Conservation (phyloP, 305 asterid genomes). For the Fraxinus baroniana region DNA sequence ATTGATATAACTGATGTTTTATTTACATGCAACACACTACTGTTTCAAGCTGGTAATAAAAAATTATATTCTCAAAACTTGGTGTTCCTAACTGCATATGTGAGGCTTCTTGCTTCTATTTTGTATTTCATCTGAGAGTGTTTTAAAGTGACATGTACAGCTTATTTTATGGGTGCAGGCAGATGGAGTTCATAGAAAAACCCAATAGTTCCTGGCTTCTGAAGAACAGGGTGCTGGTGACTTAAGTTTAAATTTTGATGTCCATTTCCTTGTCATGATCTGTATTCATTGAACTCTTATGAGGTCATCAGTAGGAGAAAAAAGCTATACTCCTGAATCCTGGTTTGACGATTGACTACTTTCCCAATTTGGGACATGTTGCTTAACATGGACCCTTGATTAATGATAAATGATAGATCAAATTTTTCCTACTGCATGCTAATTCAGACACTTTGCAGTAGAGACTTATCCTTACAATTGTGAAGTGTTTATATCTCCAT, state of each 20-base stretch:
- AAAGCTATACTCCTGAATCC: background rate
- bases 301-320: background rate
- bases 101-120: background rate
- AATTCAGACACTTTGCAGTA: constrained; percentile 1
- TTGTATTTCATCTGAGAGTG: background rate
- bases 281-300: background rate
- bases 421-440: background rate
- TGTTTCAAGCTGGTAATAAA: background rate
- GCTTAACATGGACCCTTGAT: background rate
- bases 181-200: background rate
- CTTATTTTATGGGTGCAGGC: background rate
- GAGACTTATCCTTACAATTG: background rate
- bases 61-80: background rate
- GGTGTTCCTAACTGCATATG: background rate
- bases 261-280: background rate
- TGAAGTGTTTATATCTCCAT: background rate
- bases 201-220: background rate
- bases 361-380: background rate
- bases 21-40: background rate
- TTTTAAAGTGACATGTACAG: background rate
- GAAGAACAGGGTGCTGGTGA: background rate
- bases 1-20: background rate
- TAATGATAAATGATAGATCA: background rate
- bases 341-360: background rate
- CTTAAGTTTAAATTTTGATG: background rate